A percentile compares a stretch with the other conserved stretches of the same genome.
Conservation (phyloP, 1,284 basidiomycete species). For the Apiotrichum laibachii region DNA sequence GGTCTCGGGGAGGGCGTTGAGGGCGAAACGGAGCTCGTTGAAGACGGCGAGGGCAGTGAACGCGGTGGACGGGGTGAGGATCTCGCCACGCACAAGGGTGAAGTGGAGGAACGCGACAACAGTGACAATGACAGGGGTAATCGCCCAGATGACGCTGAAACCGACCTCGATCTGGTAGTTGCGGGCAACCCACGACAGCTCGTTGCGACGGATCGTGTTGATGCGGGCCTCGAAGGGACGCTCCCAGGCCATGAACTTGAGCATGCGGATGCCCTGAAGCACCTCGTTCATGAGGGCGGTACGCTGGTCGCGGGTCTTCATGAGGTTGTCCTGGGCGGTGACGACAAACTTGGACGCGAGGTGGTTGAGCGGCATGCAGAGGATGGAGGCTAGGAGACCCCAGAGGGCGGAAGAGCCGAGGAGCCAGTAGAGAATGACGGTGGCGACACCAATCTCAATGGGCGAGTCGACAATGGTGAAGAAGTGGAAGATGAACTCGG, state of each 20-base stretch:
- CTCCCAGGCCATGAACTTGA: conserved; percentile 97
- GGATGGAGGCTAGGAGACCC: conserved; percentile 74
- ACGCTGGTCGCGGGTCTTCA: conserved; percentile 87
- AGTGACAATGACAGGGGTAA: conserved; percentile 49
- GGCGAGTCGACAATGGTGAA: conserved; percentile 66
- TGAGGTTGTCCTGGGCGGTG: conserved; percentile 76
- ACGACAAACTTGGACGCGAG: conserved; percentile 81
- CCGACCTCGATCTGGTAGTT: conserved; percentile 82
- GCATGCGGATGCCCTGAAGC: conserved; percentile 85
- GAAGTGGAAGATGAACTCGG: conserved; percentile 74
- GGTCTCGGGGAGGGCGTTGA: conserved; percentile 83
- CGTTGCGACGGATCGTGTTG: conserved; percentile 68
- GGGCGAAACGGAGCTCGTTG: conserved; percentile 67
- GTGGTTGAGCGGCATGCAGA: conserved; percentile 85
- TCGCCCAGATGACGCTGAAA: conserved; percentile 74
- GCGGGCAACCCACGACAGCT: conserved; percentile 75
- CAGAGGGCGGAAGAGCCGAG: conserved; percentile 68
- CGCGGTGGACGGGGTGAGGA: conserved; percentile 76
- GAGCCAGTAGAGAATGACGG: conserved; percentile 73
- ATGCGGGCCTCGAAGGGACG: conserved; percentile 78
- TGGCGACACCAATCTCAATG: conserved; percentile 74
- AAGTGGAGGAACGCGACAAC: conserved; percentile 60
- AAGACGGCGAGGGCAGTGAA: conserved; percentile 75
- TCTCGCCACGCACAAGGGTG: conserved; percentile 58
- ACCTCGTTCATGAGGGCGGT: conserved; percentile 92